Base-by-base conservation (phyloP, 495 filamentous ascomycete species). In the Neurospora pannonica region DNA sequence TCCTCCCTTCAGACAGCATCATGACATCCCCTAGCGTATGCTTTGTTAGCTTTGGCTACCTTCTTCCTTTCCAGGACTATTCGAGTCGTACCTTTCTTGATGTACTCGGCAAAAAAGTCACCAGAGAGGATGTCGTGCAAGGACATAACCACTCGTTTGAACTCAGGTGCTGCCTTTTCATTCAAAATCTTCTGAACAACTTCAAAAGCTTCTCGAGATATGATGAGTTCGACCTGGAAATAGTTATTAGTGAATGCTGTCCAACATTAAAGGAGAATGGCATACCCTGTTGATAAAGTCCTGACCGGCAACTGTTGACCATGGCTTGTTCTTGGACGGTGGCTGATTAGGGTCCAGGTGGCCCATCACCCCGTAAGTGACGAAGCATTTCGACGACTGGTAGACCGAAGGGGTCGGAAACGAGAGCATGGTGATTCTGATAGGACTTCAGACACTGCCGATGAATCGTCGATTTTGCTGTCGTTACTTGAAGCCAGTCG, bases 1-100 rank as follows among this genome's bases (percentile, higher is more conserved):
- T 84, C 31, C 88, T 86, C 37, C 96, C 96, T 79, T 97, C 92
- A 0, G 97, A 98, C 19, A 97, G 89, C 93, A 99, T 96, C 78
- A 97, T 81, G 75, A 97, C 86, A 79, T 94, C 92, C 24, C 96
- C 95, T 97, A 73, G 15, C 4, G 3, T 9, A 37, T 40, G 19
- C 21, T 37, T 48, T 40, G 70, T 72, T 42, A 46, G 70, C 13
- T 28, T 15, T 8, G 34, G 10, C 71, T 17, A 38, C 11, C 17
- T 8, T 3, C 37, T 31, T 2, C 15, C 11, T 17, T 19, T 1
- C 19, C 2, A 5, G 11, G 6, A 17, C 3, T 60, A 40, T 13
- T 3, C 9, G 37, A 4, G 74, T 1, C 74, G 19, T 88, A 97
- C 95, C 95, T 76, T 87, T 85, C 80, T 97, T 97, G 76, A 98